A percentile compares a stretch with the other conserved stretches of the same genome.
phyloP scores from a whole-genome alignment of 305 asterid species.

The Fraxinus greggii region DNA sequence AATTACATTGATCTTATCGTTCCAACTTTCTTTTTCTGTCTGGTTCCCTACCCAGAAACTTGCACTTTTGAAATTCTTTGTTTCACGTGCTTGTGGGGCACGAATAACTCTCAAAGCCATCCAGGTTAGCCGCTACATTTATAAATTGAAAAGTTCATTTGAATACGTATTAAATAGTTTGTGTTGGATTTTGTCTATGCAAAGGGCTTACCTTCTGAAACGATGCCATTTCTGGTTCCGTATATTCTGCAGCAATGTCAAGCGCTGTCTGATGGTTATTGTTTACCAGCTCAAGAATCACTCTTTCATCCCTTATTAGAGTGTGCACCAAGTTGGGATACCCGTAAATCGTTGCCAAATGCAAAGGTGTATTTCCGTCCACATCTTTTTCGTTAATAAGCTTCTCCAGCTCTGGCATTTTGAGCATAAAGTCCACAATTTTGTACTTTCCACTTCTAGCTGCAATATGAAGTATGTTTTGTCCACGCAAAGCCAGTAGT shows the following conservation, averaged over 20 bases:
- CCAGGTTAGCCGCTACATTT: conserved; percentile 42
- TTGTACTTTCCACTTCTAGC: conserved; percentile 45
- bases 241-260: conserved; percentile 51
- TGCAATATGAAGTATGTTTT: conserved; percentile 46
- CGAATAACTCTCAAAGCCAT: conserved; percentile 40
- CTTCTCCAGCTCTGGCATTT: conserved; percentile 41
- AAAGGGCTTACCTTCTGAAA: conserved; percentile 36
- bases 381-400: conserved; percentile 46
- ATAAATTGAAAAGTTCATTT: neutral
- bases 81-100: conserved; percentile 36
- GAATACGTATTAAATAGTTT: neutral
- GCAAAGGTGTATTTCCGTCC: conserved; percentile 54
- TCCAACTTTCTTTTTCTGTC: conserved; percentile 37
- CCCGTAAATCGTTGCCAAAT: conserved; percentile 42
- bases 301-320: conserved; percentile 35
- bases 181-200: neutral
- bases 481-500: conserved; percentile 39
- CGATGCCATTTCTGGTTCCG: conserved; percentile 33
- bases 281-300: conserved; percentile 33
- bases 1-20: conserved; percentile 43
- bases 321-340: conserved; percentile 41
- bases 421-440: conserved; percentile 36
- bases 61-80: conserved; percentile 23
- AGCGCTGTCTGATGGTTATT: conserved; percentile 44
- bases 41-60: conserved; percentile 27